Percentiles rank a stretch among this genome's conserved stretches.
These are phyloP conservation scores for Hanseniaspora jakobsenii DNA, from an alignment of 805 yeast species.

Conservation along the genomic window DNA sequence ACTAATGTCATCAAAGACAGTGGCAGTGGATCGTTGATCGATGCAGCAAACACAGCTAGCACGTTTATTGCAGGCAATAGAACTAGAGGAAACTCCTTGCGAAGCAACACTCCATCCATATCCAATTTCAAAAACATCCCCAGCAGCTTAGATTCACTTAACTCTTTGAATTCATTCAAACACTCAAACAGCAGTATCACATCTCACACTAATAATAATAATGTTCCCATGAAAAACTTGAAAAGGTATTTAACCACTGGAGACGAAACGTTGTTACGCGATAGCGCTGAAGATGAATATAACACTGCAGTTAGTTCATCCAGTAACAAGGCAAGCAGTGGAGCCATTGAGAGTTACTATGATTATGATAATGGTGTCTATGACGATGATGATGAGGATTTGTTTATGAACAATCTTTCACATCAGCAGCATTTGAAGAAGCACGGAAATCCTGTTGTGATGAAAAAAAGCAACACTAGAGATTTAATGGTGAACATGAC, in stretches of 20 bases:
- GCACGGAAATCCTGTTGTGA: not conserved
- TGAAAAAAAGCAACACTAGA: no score
- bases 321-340: no score
- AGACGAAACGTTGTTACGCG: constrained; percentile 20
- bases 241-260: constrained; percentile 17
- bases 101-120: not conserved
- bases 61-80: not conserved
- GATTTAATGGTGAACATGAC: constrained; percentile 15
- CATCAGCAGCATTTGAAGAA: constrained; percentile 12
- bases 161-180: constrained; percentile 5
- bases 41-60: no score
- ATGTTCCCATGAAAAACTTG: constrained; percentile 27
- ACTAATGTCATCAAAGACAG: not conserved
- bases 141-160: constrained; percentile 10
- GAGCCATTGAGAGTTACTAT: constrained; percentile 27
- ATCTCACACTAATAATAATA: constrained; percentile 28
- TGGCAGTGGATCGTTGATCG: no score
- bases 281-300: constrained; percentile 21
- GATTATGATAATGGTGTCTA: constrained; percentile 27
- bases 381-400: constrained; percentile 29
- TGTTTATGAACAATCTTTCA: constrained; percentile 31
- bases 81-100: not conserved
- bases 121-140: constrained; percentile 1
- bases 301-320: no score
- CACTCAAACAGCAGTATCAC: constrained; percentile 5